phyloP scores from a whole-genome alignment of 352 stramenopile genomes.

The Globisporangium acanthophoron region DNA sequence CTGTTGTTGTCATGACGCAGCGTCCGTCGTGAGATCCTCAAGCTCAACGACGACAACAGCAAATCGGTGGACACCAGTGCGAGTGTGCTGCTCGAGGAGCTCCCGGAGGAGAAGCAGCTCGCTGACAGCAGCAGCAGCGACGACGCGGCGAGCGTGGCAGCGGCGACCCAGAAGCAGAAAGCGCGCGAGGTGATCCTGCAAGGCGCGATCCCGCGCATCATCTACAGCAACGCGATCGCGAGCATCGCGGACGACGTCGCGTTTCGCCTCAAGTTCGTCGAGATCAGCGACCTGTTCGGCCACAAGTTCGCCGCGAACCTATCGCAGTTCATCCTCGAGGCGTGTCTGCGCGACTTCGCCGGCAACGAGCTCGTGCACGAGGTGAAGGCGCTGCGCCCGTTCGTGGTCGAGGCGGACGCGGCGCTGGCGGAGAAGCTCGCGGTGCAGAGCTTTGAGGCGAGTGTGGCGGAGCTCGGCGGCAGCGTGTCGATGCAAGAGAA shows the following conservation, averaged over 20 bases:
- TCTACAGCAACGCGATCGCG: constrained; percentile 68
- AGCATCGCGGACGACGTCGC: constrained; percentile 51
- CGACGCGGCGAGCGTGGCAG: constrained; percentile 17
- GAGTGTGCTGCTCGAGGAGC: constrained; percentile 53
- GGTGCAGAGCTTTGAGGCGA: constrained; percentile 58
- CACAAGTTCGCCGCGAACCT: constrained; percentile 47
- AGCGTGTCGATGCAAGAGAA: constrained; percentile 53
- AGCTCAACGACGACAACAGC: constrained; percentile 47
- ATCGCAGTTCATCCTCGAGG: constrained; percentile 63
- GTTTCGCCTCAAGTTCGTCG: constrained; percentile 75
- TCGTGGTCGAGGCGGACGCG: constrained; percentile 27
- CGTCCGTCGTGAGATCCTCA: constrained; percentile 72
- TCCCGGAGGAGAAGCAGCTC: constrained; percentile 46
- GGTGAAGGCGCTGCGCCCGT: constrained; percentile 47
- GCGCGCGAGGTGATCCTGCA: constrained; percentile 67
- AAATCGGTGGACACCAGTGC: constrained; percentile 17
- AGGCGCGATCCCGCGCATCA: constrained; percentile 80
- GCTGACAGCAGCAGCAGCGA: constrained; percentile 3
- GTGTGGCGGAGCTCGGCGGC: constrained; percentile 26
- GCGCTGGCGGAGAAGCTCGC: constrained; percentile 37
- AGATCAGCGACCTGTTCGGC: constrained; percentile 74
- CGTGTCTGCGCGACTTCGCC: constrained; percentile 56
- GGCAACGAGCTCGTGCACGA: constrained; percentile 47
- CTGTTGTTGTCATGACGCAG: constrained; percentile 4
- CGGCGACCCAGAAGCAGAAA: constrained; percentile 45